Conservation (phyloP, 1,139 yeast species). For the Pichia sp. region DNA sequence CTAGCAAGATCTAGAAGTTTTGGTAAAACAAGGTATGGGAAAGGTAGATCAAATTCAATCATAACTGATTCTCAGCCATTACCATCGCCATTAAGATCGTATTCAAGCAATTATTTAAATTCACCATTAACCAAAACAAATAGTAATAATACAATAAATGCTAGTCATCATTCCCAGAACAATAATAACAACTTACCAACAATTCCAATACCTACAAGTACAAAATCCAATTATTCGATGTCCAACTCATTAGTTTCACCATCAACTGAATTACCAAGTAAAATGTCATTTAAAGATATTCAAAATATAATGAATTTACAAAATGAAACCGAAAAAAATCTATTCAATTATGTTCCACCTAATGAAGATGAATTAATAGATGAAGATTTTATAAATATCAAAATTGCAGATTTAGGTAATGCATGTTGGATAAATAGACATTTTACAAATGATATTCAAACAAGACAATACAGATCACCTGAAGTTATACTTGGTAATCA, state of each 20-base stretch:
- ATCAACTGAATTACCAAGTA: conserved; percentile 11
- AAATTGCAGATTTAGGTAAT: conserved; percentile 81
- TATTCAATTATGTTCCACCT: conserved; percentile 27
- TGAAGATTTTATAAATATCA: conserved; percentile 43
- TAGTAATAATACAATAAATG: not conserved
- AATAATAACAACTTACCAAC: not conserved
- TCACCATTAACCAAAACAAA: conserved; percentile 17
- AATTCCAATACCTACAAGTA: conserved; percentile 12
- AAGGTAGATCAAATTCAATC: conserved; percentile 54
- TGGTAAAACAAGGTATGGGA: conserved; percentile 34
- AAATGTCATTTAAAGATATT: conserved; percentile 23
- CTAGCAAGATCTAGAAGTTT: conserved; percentile 16
- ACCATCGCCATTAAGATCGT: conserved; percentile 34
- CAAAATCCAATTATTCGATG: conserved; percentile 6
- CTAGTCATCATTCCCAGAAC: not conserved
- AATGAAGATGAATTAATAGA: conserved; percentile 31
- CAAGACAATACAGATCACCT: conserved; percentile 80
- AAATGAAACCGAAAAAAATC: conserved; percentile 18
- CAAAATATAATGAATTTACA: conserved; percentile 22
- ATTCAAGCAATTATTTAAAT: conserved; percentile 25
- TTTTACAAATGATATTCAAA: conserved; percentile 79
- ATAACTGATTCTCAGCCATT: conserved; percentile 55
- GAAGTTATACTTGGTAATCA: conserved; percentile 61
- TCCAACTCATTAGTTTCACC: conserved; percentile 14
- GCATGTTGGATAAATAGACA: conserved; percentile 72